These are phyloP conservation scores for Aureobasidium mangrovei DNA, from an alignment of 2,329 filamentous ascomycete species.

Conservation along the genomic window DNA sequence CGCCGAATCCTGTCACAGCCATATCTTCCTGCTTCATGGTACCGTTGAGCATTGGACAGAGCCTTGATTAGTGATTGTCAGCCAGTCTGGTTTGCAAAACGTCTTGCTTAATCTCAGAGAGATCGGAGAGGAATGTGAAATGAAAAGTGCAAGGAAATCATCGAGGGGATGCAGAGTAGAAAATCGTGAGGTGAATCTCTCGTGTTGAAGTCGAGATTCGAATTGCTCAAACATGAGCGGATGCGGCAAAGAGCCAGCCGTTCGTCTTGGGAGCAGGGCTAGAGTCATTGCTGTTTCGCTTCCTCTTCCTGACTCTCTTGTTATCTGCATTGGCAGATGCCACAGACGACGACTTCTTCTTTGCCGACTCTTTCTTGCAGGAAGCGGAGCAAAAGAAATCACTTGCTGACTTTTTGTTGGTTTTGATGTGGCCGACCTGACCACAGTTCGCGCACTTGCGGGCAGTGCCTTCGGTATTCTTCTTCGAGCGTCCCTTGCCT, in stretches of 20 bases:
- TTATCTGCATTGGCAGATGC: slow-evolving; percentile 1
- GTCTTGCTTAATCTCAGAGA: slow-evolving; percentile 8
- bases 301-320: slow-evolving; percentile 10
- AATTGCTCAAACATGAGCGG: background rate
- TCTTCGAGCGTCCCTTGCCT: slow-evolving; percentile 45
- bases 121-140: slow-evolving; percentile 15
- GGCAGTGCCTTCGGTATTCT: slow-evolving; percentile 58
- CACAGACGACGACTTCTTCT: slow-evolving; percentile 1
- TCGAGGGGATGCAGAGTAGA: background rate
- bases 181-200: slow-evolving; percentile 13
- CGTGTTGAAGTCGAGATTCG: slow-evolving; percentile 10
- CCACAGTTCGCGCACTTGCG: slow-evolving; percentile 98
- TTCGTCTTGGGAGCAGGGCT: background rate
- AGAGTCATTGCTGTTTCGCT: slow-evolving; percentile 10
- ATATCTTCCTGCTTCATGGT: slow-evolving; percentile 40
- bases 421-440: slow-evolving; percentile 95
- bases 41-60: slow-evolving; percentile 79
- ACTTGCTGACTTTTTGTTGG: slow-evolving; percentile 75
- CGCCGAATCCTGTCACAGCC: slow-evolving; percentile 16
- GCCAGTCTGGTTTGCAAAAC: slow-evolving; percentile 6
- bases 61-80: slow-evolving; percentile 39
- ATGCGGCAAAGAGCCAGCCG: slow-evolving; percentile 11
- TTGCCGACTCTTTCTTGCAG: slow-evolving; percentile 10
- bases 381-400: slow-evolving; percentile 9
- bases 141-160: slow-evolving; percentile 1